A percentile compares a stretch with the other conserved stretches of the same genome.
Conservation (phyloP, 768 basidiomycete genomes). For the Tylopilus sp. region DNA sequence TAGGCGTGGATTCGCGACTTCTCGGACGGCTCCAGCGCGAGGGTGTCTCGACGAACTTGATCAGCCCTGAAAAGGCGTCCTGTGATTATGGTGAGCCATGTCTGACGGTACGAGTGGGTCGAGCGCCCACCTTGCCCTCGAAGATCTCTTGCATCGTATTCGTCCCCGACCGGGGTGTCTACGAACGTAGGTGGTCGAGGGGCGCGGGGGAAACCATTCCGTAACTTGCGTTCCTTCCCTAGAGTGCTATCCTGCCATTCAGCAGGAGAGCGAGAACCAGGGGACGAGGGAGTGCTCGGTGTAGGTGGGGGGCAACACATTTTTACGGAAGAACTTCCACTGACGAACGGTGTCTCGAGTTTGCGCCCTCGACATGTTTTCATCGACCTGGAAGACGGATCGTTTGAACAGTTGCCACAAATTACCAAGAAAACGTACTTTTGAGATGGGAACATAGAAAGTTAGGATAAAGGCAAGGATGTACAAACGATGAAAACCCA, state of each 20-base stretch:
- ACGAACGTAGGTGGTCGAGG: constrained; percentile 46
- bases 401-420: not conserved
- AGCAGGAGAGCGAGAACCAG: constrained; percentile 37
- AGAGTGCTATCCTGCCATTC: constrained; percentile 32
- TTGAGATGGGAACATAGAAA: constrained; percentile 96
- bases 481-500: constrained; percentile 92
- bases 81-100: constrained; percentile 28
- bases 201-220: constrained; percentile 66
- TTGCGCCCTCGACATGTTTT: constrained; percentile 93
- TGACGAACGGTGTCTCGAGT: constrained; percentile 67
- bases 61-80: constrained; percentile 75
- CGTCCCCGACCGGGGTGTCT: constrained; percentile 63
- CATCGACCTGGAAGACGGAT: constrained; percentile 63
- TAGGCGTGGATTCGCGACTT: constrained; percentile 68
- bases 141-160: constrained; percentile 93
- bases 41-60: constrained; percentile 77
- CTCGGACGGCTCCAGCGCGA: constrained; percentile 68
- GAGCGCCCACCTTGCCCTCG: constrained; percentile 69
- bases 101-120: not conserved
- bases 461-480: constrained; percentile 89
- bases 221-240: constrained; percentile 61
- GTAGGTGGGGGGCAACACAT: constrained; percentile 61
- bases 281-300: constrained; percentile 45
- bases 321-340: constrained; percentile 89
- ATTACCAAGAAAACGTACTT: constrained; percentile 44